A percentile compares a stretch with the other conserved stretches of the same genome.
Conservation (phyloP, 2,329 filamentous ascomycete species). For the Colletotrichum neosansevieriae region DNA sequence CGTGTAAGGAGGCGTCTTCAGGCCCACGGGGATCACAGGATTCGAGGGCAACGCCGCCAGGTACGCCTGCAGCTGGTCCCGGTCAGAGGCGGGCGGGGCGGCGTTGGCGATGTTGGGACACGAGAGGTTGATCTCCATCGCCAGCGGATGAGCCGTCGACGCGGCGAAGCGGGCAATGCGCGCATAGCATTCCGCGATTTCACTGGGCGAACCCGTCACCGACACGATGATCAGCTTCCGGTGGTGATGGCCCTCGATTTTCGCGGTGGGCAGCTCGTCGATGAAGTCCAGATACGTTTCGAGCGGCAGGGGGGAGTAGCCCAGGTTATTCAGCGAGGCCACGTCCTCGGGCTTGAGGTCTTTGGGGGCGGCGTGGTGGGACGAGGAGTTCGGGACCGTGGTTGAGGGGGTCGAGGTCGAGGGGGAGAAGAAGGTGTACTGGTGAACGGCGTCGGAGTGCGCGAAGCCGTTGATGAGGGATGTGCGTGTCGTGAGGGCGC, state of each 20-base stretch:
- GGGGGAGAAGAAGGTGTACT: conserved; percentile 74
- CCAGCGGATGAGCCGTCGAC: conserved; percentile 62
- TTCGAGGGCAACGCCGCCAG: conserved; percentile 59
- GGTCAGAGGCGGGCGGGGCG: conserved; percentile 78
- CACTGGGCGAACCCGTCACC: conserved; percentile 72
- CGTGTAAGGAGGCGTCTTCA: conserved; percentile 84
- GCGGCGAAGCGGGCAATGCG: conserved; percentile 57
- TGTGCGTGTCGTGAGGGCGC: conserved; percentile 81
- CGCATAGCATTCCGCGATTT: conserved; percentile 68
- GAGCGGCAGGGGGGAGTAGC: conserved; percentile 77
- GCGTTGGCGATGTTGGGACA: conserved; percentile 80
- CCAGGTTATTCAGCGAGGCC: conserved; percentile 76
- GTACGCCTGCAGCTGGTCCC: conserved; percentile 64
- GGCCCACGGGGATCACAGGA: conserved; percentile 61
- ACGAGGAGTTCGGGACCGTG: conserved; percentile 40
- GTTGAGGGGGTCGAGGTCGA: conserved; percentile 43
- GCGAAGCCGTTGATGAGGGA: conserved; percentile 73
- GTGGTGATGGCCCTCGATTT: conserved; percentile 24
- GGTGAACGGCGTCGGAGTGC: conserved; percentile 71
- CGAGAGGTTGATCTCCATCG: conserved; percentile 82
- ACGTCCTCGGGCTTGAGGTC: conserved; percentile 43
- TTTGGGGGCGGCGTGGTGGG: conserved; percentile 42
- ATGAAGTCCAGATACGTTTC: conserved; percentile 70
- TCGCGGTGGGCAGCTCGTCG: conserved; percentile 54
- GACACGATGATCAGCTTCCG: conserved; percentile 76